These are phyloP conservation scores for Candida sp. DNA, from an alignment of 1,139 yeast genomes.

Conservation along the genomic window DNA sequence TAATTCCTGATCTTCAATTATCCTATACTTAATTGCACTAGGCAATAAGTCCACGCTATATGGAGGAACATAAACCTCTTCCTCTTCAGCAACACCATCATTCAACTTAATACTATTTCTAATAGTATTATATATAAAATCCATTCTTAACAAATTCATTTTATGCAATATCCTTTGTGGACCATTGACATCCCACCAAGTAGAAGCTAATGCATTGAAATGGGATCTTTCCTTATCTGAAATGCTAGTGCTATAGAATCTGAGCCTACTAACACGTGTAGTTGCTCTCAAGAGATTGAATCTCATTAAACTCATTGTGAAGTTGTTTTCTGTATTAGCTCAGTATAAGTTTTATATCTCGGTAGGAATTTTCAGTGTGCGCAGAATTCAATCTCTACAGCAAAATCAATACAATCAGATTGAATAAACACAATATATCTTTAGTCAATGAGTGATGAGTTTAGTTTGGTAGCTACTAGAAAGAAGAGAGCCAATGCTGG, in stretches of 20 bases:
- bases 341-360: no score
- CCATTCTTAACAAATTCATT: constrained; percentile 89
- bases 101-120: constrained; percentile 44
- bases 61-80: constrained; percentile 72
- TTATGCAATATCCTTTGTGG: constrained; percentile 91
- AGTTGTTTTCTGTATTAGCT: no score
- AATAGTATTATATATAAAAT: constrained; percentile 69
- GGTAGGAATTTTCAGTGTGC: no score
- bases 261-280: not conserved
- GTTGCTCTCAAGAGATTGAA: not conserved
- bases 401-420: no score
- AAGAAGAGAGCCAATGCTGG: constrained; percentile 89
- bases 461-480: constrained; percentile 66
- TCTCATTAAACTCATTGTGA: no score
- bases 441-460: constrained; percentile 22
- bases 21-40: constrained; percentile 38
- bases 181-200: constrained; percentile 98
- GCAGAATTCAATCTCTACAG: no score
- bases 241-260: constrained; percentile 24
- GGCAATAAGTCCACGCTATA: constrained; percentile 71
- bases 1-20: constrained; percentile 45
- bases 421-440: not conserved
- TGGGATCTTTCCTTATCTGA: constrained; percentile 62
- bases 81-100: constrained; percentile 33
- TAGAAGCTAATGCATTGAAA: constrained; percentile 77